Evolutionary conservation across 495 filamentous ascomycete species (phyloP).

Genomic region (Clavariopsis aquatica): DNA sequence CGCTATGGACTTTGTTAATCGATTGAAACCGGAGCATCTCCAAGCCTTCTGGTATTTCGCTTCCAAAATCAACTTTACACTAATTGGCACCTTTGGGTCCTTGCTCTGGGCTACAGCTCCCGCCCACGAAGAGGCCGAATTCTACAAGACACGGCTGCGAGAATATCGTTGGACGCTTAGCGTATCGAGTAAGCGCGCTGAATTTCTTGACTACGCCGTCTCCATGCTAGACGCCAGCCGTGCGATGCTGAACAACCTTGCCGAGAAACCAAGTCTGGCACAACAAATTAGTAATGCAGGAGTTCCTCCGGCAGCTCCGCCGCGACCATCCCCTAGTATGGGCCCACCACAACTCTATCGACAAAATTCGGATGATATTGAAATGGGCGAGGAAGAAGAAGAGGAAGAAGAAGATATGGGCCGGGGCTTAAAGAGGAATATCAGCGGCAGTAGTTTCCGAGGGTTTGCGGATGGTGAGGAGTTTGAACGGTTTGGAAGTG

Average conservation of each 20-base stretch:
- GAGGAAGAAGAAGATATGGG: neutral
- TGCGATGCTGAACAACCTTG: slow-evolving; percentile 44
- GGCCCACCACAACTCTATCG: neutral
- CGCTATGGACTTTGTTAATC: slow-evolving; percentile 51
- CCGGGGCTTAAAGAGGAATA: slow-evolving; percentile 9
- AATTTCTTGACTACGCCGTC: slow-evolving; percentile 76
- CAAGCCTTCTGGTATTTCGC: slow-evolving; percentile 65
- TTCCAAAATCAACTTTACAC: slow-evolving; percentile 76
- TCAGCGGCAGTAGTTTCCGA: slow-evolving; percentile 23
- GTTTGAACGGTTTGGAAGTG: slow-evolving; percentile 1
- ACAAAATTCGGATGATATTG: slow-evolving; percentile 13
- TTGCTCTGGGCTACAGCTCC: slow-evolving; percentile 86
- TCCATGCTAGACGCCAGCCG: slow-evolving; percentile 62
- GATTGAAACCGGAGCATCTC: slow-evolving; percentile 45
- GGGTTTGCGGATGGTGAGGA: slow-evolving; percentile 30
- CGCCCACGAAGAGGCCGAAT: slow-evolving; percentile 88
- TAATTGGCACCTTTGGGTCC: slow-evolving; percentile 77
- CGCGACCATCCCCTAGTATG: neutral
- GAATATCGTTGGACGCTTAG: slow-evolving; percentile 95
- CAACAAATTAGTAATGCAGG: slow-evolving; percentile 38
- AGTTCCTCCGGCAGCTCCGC: slow-evolving; percentile 31
- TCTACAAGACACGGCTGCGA: slow-evolving; percentile 79
- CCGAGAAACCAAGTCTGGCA: slow-evolving; percentile 42
- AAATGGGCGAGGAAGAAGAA: slow-evolving; percentile 22
- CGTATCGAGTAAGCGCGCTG: slow-evolving; percentile 78